Conservation (phyloP, 2,329 filamentous ascomycete species). For the Scedosporium aurantiacum region DNA sequence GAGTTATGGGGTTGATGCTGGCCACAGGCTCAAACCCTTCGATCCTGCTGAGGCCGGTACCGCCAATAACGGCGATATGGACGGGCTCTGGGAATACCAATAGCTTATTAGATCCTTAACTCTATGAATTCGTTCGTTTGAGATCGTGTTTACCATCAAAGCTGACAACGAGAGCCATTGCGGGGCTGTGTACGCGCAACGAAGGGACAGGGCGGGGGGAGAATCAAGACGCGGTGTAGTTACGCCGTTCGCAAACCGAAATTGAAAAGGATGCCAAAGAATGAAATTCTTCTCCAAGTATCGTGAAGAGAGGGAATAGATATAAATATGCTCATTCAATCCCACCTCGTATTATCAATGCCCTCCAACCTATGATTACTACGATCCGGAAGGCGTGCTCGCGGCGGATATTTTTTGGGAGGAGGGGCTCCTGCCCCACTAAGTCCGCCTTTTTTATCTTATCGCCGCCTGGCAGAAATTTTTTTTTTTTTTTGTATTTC, state of each 20-base stretch:
- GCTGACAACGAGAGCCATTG: neutral
- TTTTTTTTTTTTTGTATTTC: neutral
- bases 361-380: neutral
- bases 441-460: conserved; percentile 3
- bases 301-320: neutral
- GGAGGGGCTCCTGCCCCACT: neutral
- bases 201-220: neutral
- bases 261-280: neutral
- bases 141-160: neutral
- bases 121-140: neutral
- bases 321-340: neutral
- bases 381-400: neutral
- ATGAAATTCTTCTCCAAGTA: neutral
- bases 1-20: conserved; percentile 63
- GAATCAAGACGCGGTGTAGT: neutral
- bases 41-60: conserved; percentile 82
- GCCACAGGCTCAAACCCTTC: conserved; percentile 80
- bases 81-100: conserved; percentile 43
- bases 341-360: neutral
- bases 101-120: neutral
- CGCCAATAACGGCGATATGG: conserved; percentile 82
- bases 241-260: neutral
- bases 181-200: neutral
- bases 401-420: neutral
- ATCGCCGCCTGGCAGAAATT: conserved; percentile 3